Base-by-base conservation (phyloP, 2,329 filamentous ascomycete species). In the Coniella vitis region DNA sequence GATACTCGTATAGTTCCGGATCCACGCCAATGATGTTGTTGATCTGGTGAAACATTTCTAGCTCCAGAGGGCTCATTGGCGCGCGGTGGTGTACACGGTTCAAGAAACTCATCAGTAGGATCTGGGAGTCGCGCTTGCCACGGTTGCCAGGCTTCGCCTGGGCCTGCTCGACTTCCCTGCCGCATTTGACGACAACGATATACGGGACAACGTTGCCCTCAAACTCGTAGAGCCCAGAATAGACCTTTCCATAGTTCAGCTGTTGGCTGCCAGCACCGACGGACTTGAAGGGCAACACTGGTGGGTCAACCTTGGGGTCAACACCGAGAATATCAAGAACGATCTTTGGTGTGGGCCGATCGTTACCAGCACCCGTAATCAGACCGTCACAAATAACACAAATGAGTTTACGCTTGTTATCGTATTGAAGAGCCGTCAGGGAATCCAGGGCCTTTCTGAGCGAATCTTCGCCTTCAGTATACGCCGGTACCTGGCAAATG, bases 11-110 rank as follows among this genome's bases (percentile, higher is more conserved):
- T 14, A 98, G 77, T 64, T 96, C 90, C 3, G 93, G 93, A 59
- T 98, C 90, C 14, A 98, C 93, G 59, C 93, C 93, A 55, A 98
- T 98, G 58, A 98, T 88, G 65, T 98, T 98, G 77, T 96, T 95
- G 73, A 98, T 89, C 66, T 98, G 93, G 63, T 98, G 93, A 74
- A 96, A 97, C 76, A 97, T 95, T 67, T 98, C 93, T 39, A 98
- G 73, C 65, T 98, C 93, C 12, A 98, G 81, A 14, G 93, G 93
- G 55, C 85, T 93, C 93, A 98, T 98, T 1, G 91, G 85, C 2
- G 87, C 75, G 54, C 90, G 87, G 67, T 97, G 88, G 65, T 98
- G 93, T 39, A 98, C 93, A 52, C 91, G 88, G 70, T 98, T 98
- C 59, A 98, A 80, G 79, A 98, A 98, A 70, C 86, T 91, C 84